Percentiles rank a stretch among this genome's conserved stretches.
Conservation (phyloP, 2,329 filamentous ascomycete species). For the Xenoacremonium recifei region DNA sequence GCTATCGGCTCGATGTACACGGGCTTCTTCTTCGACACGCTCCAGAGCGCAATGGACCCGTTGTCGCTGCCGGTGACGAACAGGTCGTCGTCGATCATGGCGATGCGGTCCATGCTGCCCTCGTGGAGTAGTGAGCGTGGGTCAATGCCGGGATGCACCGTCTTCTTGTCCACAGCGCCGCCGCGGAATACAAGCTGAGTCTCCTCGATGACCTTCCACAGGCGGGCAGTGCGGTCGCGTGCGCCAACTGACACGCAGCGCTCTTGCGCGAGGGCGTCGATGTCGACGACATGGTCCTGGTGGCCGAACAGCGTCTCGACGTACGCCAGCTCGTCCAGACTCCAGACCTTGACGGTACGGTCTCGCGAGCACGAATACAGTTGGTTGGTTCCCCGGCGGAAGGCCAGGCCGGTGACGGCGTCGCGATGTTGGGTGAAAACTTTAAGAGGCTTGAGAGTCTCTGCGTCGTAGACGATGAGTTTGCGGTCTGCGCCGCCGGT, state of each 20-base stretch:
- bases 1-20: conserved; percentile 76
- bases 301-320: conserved; percentile 96
- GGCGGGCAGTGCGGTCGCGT: conserved; percentile 82
- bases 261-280: conserved; percentile 81
- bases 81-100: conserved; percentile 81
- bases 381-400: conserved; percentile 85
- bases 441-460: conserved; percentile 72
- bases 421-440: conserved; percentile 92
- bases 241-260: conserved; percentile 89
- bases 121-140: conserved; percentile 61
- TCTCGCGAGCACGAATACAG: conserved; percentile 89
- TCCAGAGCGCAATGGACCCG: conserved; percentile 84
- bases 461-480: conserved; percentile 85
- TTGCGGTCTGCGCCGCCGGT: conserved; percentile 85
- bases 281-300: conserved; percentile 83
- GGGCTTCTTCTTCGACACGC: conserved; percentile 90
- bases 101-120: conserved; percentile 88
- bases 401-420: conserved; percentile 79
- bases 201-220: conserved; percentile 97
- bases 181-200: conserved; percentile 93
- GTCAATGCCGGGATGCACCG: conserved; percentile 35
- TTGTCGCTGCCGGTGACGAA: conserved; percentile 96
- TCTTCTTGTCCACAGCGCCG: conserved; percentile 62
- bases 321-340: conserved; percentile 86
- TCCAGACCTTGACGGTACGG: conserved; percentile 94